Conservation (phyloP, 257 asterid species). For the Eucommia ulmoides region DNA sequence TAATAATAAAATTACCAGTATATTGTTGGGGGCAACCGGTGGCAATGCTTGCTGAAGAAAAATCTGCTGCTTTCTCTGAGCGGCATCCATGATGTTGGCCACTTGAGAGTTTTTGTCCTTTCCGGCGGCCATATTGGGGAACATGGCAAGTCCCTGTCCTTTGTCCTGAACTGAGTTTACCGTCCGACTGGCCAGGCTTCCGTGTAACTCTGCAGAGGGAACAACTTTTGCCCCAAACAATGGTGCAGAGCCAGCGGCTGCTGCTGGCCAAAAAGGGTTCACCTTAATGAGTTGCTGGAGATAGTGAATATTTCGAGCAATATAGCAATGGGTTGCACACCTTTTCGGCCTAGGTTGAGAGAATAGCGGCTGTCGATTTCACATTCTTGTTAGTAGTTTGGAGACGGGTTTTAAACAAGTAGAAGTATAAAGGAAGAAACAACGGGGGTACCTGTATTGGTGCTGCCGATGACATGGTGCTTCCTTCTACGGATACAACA, state of each 20-base stretch:
- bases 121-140: constrained; percentile 30
- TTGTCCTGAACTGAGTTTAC: constrained; percentile 32
- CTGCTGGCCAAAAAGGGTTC: constrained; percentile 63
- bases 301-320: constrained; percentile 63
- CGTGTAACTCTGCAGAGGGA: constrained; percentile 45
- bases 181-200: constrained; percentile 28
- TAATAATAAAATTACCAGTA: constrained; percentile 34
- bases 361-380: constrained; percentile 42
- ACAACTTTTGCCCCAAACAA: constrained; percentile 58
- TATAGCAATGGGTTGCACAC: constrained; percentile 85
- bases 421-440: neutral
- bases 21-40: constrained; percentile 54
- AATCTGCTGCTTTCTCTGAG: constrained; percentile 72
- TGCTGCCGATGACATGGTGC: constrained; percentile 40
- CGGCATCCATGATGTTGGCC: constrained; percentile 30
- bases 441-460: constrained; percentile 45
- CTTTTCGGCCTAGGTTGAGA: constrained; percentile 75
- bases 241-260: constrained; percentile 50
- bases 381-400: neutral
- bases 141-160: constrained; percentile 28
- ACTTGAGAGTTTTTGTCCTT: constrained; percentile 60
- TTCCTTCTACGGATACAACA: constrained; percentile 72
- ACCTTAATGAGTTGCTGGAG: constrained; percentile 72
- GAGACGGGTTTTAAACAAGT: too few species aligned
- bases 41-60: constrained; percentile 78